phyloP scores from a whole-genome alignment of 169 alveolate genomes.

The Eimeria maxima region DNA sequence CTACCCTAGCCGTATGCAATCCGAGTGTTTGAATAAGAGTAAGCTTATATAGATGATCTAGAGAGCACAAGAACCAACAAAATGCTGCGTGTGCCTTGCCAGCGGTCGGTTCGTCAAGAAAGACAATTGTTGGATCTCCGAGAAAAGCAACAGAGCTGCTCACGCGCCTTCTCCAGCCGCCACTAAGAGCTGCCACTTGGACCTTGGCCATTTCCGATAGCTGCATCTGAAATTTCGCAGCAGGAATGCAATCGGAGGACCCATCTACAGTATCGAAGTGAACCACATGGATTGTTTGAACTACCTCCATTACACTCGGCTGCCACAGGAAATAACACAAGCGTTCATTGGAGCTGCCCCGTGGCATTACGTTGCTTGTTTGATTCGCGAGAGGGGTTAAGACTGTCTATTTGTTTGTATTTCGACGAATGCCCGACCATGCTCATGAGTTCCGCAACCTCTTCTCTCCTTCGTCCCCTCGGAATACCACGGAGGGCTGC shows the following conservation, averaged over 20 bases:
- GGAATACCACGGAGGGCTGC: constrained; percentile 73
- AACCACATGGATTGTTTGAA: neutral
- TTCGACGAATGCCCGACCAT: neutral
- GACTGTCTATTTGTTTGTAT: neutral
- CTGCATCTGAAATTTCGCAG: constrained; percentile 16
- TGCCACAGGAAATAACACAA: neutral
- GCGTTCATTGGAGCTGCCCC: neutral
- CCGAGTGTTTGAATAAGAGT: neutral
- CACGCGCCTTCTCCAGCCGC: constrained; percentile 74
- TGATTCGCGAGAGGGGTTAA: too few species aligned
- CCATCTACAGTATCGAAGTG: neutral
- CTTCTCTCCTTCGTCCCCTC: constrained; percentile 60
- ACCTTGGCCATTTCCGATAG: constrained; percentile 75
- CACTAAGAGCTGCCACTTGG: constrained; percentile 44
- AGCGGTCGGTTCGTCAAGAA: constrained; percentile 82
- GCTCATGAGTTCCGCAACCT: constrained; percentile 42
- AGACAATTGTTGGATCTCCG: constrained; percentile 91
- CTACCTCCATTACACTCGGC: neutral
- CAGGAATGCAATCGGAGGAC: neutral
- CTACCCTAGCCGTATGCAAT: neutral
- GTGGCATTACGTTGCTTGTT: neutral
- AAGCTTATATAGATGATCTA: neutral
- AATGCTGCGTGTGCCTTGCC: neutral
- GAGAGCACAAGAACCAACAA: neutral
- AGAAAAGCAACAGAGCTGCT: constrained; percentile 89